Conservation (phyloP, 768 basidiomycete genomes). For the Termitomyces titanicus region DNA sequence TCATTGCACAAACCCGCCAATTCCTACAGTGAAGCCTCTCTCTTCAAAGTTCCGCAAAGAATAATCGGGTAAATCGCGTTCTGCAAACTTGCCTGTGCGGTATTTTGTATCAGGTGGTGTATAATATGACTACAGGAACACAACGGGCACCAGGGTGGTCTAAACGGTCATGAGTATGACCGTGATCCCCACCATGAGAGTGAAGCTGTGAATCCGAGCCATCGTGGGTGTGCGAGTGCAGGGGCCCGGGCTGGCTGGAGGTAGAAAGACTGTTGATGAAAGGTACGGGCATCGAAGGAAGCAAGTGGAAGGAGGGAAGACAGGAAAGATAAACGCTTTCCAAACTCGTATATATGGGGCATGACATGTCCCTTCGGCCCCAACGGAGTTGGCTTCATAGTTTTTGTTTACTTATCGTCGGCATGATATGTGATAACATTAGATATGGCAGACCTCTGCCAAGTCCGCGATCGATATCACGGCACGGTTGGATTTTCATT, state of each 20-base stretch:
- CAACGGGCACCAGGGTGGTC: conserved; percentile 72
- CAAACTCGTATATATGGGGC: too few species aligned
- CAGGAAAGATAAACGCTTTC: neutral
- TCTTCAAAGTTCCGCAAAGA: conserved; percentile 81
- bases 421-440: too few species aligned
- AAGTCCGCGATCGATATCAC: too few species aligned
- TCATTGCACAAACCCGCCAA: conserved; percentile 72
- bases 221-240: conserved; percentile 51
- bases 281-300: conserved; percentile 54
- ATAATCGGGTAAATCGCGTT: conserved; percentile 92
- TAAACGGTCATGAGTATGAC: conserved; percentile 92
- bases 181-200: conserved; percentile 73
- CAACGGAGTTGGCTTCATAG: too few species aligned
- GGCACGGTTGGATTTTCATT: too few species aligned
- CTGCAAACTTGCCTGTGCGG: conserved; percentile 77
- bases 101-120: neutral
- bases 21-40: conserved; percentile 95
- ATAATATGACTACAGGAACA: neutral
- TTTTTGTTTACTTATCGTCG: too few species aligned
- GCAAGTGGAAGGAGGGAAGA: neutral
- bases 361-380: too few species aligned
- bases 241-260: conserved; percentile 25
- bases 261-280: conserved; percentile 68
- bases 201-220: conserved; percentile 37
- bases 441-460: too few species aligned